phyloP scores from a whole-genome alignment of 1,139 yeast species.

The Pichia sp. region DNA sequence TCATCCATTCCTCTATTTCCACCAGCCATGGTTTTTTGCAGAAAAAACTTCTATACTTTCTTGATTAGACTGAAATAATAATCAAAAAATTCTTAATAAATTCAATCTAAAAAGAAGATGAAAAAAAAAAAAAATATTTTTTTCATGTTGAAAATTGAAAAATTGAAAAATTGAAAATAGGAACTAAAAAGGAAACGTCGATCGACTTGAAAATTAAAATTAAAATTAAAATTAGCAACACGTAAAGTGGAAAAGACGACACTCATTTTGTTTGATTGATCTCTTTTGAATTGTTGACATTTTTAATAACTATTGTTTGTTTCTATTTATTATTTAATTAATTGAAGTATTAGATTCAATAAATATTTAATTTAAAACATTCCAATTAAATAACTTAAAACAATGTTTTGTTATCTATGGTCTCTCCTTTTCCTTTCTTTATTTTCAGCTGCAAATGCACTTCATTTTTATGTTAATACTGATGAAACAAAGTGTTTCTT shows the following conservation, averaged over 20 bases:
- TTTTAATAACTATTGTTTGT: background rate
- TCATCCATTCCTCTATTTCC: slow-evolving; percentile 38
- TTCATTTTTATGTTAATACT: slow-evolving; percentile 38
- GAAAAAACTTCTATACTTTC: too few species aligned
- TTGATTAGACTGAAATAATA: background rate
- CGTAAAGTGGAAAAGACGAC: too few species aligned
- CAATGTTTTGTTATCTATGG: slow-evolving; percentile 6
- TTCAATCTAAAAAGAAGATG: background rate
- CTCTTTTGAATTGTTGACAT: background rate
- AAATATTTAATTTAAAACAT: too few species aligned
- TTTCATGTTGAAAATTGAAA: background rate
- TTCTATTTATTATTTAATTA: too few species aligned
- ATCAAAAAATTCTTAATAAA: background rate
- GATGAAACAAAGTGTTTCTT: slow-evolving; percentile 47
- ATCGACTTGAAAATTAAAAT: background rate
- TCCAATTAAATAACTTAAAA: background rate
- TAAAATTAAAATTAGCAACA: too few species aligned
- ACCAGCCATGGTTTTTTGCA: background rate
- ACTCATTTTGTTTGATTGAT: background rate
- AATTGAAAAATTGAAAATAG: background rate
- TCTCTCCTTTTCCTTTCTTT: background rate
- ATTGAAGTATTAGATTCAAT: too few species aligned
- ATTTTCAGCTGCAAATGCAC: slow-evolving; percentile 22
- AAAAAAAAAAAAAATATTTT: background rate
- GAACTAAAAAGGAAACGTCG: background rate